Evolutionary conservation across 2,329 filamentous ascomycete species (phyloP), one percentile per base, ranked within the genome.

Genomic region (Penicillium hesseltinei): DNA sequence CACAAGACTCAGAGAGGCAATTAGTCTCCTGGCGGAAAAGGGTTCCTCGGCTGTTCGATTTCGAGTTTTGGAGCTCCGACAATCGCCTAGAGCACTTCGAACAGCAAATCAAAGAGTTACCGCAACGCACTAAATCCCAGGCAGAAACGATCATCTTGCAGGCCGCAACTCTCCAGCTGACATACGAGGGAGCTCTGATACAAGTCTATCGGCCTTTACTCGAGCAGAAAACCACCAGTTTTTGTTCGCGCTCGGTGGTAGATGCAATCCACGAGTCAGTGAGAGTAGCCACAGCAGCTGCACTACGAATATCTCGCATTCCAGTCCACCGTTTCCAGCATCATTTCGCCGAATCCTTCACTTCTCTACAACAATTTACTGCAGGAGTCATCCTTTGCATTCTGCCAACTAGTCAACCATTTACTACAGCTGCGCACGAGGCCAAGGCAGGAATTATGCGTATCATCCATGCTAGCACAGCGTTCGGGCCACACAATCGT

Each of bases 401-500:
- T 36, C 57, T 66, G 15, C 69, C 70, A 15, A 69, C 65, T 3
- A 67, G 59, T 21, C 65, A 65, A 25, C 69, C 70, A 9, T 65
- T 66, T 46, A 71, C 68, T 35, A 45, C 58, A 33, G 59, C 62
- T 35, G 66, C 70, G 1, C 61, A 66, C 25, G 67, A 71, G n/a
- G 63, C 70, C 10, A 72, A 72, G 49, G 62, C 67, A 2, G 69
- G 69, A 4, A 64, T 69, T 6, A 55, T 72, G 39, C 59, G 65
- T 15, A 72, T 72, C 33, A 72, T 71, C 13, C 62, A 61, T 19
- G 62, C 67, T 1, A 64, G 64, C 38, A 54, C 62, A 23, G 57
- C 61, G 0, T 58, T 69, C 13, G 60, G 58, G 9, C 51, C 60
- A 5, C 58, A 61, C 27, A 71, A 66, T 56, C 62, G 64, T 15